Evolutionary conservation across 495 filamentous ascomycete genomes (phyloP).

Genomic region (Lasiosphaeria miniovina): DNA sequence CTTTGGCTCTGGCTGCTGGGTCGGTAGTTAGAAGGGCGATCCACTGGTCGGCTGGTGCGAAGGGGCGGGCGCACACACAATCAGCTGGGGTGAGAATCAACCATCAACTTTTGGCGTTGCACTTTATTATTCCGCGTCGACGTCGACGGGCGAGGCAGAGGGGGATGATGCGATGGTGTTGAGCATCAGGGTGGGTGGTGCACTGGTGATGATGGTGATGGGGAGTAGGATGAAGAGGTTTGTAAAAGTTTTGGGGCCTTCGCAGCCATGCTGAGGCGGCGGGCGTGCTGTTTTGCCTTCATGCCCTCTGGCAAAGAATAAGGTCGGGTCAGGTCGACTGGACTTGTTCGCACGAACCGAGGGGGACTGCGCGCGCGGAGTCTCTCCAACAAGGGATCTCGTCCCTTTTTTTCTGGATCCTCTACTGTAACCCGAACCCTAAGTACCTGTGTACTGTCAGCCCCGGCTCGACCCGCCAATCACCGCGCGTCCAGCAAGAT

Average conservation of each 20-base stretch:
- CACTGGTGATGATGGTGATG: conserved; percentile 4
- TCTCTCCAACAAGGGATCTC: conserved; percentile 30
- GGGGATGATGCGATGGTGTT: conserved; percentile 28
- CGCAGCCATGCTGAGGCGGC: conserved; percentile 35
- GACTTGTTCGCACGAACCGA: conserved; percentile 36
- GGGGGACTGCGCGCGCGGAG: conserved; percentile 24
- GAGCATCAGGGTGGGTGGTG: conserved; percentile 25
- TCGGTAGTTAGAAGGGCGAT: conserved; percentile 27
- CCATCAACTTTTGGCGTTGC: conserved; percentile 32
- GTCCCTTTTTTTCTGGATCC: conserved; percentile 21
- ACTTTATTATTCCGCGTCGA: conserved; percentile 37
- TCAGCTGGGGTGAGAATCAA: conserved; percentile 27
- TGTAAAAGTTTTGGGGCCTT: conserved; percentile 36
- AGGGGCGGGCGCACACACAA: conserved; percentile 15
- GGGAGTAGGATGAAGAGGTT: conserved; percentile 21
- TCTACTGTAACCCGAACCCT: conserved; percentile 29
- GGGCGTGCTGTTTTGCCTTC: conserved; percentile 38
- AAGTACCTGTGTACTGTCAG: conserved; percentile 21
- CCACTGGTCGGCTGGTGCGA: conserved; percentile 25
- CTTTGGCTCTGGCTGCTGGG: conserved; percentile 18
- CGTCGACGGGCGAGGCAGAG: conserved; percentile 20
- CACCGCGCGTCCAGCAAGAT: background rate
- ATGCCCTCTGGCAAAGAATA: conserved; percentile 34
- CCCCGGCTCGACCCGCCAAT: background rate
- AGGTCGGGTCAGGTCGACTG: conserved; percentile 34